phyloP scores from a whole-genome alignment of 176 grass and related monocot genomes.

The Typha latifolia region DNA sequence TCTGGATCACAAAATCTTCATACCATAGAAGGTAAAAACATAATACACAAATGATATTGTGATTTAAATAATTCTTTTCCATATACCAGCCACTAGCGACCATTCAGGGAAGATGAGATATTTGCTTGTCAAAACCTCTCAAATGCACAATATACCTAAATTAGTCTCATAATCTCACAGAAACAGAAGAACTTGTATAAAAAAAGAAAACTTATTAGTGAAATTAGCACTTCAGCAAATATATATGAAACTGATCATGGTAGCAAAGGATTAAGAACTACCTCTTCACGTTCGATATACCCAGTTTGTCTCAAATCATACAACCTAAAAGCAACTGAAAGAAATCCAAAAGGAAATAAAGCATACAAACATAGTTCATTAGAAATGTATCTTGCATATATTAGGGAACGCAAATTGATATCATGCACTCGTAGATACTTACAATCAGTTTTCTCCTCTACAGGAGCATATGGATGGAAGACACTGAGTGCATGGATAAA shows the following conservation, averaged over 20 bases:
- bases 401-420: neutral
- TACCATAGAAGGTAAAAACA: too few species aligned
- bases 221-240: too few species aligned
- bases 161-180: too few species aligned
- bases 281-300: constrained; percentile 77
- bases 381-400: neutral
- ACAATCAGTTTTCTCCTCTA: constrained; percentile 81
- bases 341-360: constrained; percentile 10
- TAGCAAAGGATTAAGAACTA: constrained; percentile 19
- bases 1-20: too few species aligned
- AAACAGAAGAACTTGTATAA: too few species aligned
- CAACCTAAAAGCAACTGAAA: constrained; percentile 80
- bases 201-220: too few species aligned
- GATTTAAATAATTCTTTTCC: too few species aligned
- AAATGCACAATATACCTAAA: too few species aligned
- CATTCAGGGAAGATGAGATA: too few species aligned
- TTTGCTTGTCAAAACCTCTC: too few species aligned
- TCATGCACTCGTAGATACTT: constrained; percentile 10
- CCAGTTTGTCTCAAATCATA: constrained; percentile 84
- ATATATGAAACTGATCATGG: neutral
- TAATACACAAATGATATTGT: too few species aligned
- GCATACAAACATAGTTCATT: neutral
- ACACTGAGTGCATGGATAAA: constrained; percentile 76
- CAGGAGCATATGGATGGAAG: constrained; percentile 65
- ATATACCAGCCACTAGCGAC: too few species aligned